Conservation (phyloP, 345 rosid species). For the Litchi chinensis region DNA sequence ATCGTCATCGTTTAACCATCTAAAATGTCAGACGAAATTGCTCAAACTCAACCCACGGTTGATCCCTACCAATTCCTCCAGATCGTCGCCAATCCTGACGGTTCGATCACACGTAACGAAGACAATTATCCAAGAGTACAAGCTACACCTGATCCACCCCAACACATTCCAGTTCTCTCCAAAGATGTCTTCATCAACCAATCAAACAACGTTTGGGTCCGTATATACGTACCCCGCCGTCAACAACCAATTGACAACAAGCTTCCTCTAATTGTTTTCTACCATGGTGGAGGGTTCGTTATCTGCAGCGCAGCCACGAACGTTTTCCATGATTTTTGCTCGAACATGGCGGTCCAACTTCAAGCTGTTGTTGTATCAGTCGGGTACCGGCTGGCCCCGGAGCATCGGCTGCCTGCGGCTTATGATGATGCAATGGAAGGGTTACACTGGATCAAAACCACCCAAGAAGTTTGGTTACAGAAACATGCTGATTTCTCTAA, state of each 20-base stretch:
- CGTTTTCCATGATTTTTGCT: conserved; percentile 33
- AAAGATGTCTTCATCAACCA: conserved; percentile 41
- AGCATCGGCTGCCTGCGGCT: conserved; percentile 68
- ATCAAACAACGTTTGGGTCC: conserved; percentile 32
- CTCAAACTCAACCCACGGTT: background rate
- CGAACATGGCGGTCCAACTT: conserved; percentile 30
- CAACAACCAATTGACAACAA: conserved; percentile 16
- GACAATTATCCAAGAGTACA: conserved; percentile 10
- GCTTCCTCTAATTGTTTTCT: conserved; percentile 60
- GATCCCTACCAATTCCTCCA: conserved; percentile 35
- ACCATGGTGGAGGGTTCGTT: conserved; percentile 74
- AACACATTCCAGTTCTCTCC: conserved; percentile 25
- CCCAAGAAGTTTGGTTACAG: conserved; percentile 40
- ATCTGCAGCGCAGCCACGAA: conserved; percentile 31
- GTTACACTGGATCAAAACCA: conserved; percentile 38
- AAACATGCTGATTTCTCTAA: conserved; percentile 37
- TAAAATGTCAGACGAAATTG: conserved; percentile 10
- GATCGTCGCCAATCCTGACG: conserved; percentile 38
- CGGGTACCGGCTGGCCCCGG: conserved; percentile 65
- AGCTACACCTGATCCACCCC: conserved; percentile 28
- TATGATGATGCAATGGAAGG: conserved; percentile 62
- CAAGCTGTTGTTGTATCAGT: conserved; percentile 47
- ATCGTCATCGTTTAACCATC: background rate
- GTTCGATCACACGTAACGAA: conserved; percentile 39
- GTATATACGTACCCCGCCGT: conserved; percentile 36